Conservation (phyloP, 805 yeast genomes). For the Schwanniomyces occidentalis region DNA sequence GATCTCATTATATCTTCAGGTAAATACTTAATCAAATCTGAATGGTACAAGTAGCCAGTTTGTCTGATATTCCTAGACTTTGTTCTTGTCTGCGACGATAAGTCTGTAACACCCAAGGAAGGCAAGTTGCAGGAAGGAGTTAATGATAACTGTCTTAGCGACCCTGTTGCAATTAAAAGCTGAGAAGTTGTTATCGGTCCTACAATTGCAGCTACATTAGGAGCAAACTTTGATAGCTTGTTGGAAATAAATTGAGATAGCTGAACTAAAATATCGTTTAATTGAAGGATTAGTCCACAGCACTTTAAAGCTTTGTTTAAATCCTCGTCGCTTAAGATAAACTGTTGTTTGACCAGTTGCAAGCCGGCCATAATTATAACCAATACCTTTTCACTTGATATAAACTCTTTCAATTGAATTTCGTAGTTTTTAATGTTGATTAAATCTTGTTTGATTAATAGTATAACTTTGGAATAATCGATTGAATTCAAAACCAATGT, state of each 20-base stretch:
- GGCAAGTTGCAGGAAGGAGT: conserved; percentile 86
- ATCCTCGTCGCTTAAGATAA: conserved; percentile 26
- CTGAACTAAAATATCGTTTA: conserved; percentile 42
- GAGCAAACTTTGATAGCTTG: conserved; percentile 64
- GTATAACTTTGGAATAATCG: conserved; percentile 57
- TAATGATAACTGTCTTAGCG: conserved; percentile 60
- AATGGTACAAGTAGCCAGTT: conserved; percentile 67
- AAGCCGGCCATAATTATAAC: conserved; percentile 73
- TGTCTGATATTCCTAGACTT: conserved; percentile 51
- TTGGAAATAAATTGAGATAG: conserved; percentile 57
- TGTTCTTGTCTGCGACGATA: conserved; percentile 27
- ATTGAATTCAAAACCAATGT: conserved; percentile 60
- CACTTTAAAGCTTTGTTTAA: conserved; percentile 41
- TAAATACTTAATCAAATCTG: conserved; percentile 58
- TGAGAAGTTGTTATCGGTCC: conserved; percentile 76
- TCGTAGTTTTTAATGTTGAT: conserved; percentile 28
- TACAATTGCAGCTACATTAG: conserved; percentile 72
- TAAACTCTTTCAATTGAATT: conserved; percentile 36
- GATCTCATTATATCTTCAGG: conserved; percentile 62
- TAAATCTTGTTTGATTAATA: conserved; percentile 51
- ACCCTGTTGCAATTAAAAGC: conserved; percentile 67
- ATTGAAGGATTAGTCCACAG: conserved; percentile 47
- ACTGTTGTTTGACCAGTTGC: conserved; percentile 42
- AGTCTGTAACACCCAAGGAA: conserved; percentile 61
- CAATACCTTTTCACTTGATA: conserved; percentile 66